These are phyloP conservation scores for Cystobasidium onofrii DNA, from an alignment of 768 basidiomycete species.

Conservation along the genomic window DNA sequence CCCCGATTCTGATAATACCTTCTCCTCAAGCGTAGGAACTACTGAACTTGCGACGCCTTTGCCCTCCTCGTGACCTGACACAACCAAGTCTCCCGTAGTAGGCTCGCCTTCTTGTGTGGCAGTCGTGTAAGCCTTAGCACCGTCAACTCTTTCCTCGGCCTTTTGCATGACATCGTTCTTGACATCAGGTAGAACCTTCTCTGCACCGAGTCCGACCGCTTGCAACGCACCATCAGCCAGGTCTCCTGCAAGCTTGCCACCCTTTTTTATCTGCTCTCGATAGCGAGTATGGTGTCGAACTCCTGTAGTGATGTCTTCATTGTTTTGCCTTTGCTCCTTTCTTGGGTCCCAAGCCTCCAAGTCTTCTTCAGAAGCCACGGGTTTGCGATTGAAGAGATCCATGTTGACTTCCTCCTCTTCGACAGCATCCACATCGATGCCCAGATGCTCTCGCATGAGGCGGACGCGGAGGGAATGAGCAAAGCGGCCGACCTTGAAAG, in stretches of 20 bases:
- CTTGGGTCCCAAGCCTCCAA: constrained; percentile 23
- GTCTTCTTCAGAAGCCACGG: constrained; percentile 38
- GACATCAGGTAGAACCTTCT: constrained; percentile 35
- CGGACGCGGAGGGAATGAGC: constrained; percentile 87
- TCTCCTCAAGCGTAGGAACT: constrained; percentile 53
- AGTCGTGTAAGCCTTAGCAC: constrained; percentile 49
- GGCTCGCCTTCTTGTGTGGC: constrained; percentile 46
- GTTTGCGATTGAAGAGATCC: constrained; percentile 36
- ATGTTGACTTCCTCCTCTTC: constrained; percentile 57
- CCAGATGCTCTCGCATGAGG: constrained; percentile 93
- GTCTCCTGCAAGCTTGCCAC: constrained; percentile 19
- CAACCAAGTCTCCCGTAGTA: constrained; percentile 42
- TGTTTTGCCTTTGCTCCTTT: constrained; percentile 28
- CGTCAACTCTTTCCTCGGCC: constrained; percentile 49
- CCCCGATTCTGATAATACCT: constrained; percentile 32
- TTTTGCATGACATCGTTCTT: constrained; percentile 34
- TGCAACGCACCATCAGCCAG: constrained; percentile 51
- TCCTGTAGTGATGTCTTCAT: constrained; percentile 43
- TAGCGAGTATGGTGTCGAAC: constrained; percentile 38
- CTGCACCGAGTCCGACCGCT: constrained; percentile 46
- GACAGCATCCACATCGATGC: constrained; percentile 83
- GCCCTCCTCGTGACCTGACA: constrained; percentile 41
- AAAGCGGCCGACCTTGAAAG: constrained; percentile 92
- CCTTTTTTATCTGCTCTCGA: not conserved
- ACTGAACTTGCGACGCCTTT: constrained; percentile 59